Base-by-base conservation (phyloP, 2,329 filamentous ascomycete species). In the Sclerotinia subarctica region DNA sequence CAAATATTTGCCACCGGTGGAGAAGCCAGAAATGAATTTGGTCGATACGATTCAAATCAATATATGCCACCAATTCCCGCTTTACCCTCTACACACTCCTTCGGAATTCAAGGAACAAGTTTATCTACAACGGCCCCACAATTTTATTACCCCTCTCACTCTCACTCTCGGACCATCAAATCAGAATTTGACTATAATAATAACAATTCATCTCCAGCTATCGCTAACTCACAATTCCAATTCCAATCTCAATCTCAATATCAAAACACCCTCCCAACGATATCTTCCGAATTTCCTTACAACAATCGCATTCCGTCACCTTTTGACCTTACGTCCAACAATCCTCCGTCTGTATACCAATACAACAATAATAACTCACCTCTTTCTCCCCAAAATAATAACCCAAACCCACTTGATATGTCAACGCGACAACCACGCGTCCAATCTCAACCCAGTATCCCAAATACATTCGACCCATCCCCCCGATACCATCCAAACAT, bases 11-110 rank as follows among this genome's bases (percentile, higher is more conserved):
- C 46, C 5, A 4, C 21, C 10, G 60, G 21, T 6, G 52, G 52
- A 46, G 19, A 35, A 60, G 13, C 54, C 21, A 68, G 52, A 24
- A 67, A 54, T 54, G 69, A 71, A 42, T 70, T 70, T 54, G 52
- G 32, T 7, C 69, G 71, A 51, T 72, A 72, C 69, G 59, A 59
- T 26, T 59, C 47, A 35, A 68, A 49, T 44, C 72, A 67, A 66
- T 76, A 76, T 59, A 73, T 75, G 68, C 74, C 74, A 44, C 75
- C 74, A 32, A 76, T 77, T 53, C 75, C 75, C 21, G 65, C 72
- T 2, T 64, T 76, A 1, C 74, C 75, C 32, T 49, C 73, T 19
- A 63, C 71, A 32, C 74, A 76, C 69, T 69, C 72, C 35, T 54
- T 63, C 29, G 26, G 52, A 68, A 29, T 51, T 42, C 42, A 62